Evolutionary conservation across 2,329 filamentous ascomycete genomes (phyloP).

Genomic region (Trichophyton benhamiae): DNA sequence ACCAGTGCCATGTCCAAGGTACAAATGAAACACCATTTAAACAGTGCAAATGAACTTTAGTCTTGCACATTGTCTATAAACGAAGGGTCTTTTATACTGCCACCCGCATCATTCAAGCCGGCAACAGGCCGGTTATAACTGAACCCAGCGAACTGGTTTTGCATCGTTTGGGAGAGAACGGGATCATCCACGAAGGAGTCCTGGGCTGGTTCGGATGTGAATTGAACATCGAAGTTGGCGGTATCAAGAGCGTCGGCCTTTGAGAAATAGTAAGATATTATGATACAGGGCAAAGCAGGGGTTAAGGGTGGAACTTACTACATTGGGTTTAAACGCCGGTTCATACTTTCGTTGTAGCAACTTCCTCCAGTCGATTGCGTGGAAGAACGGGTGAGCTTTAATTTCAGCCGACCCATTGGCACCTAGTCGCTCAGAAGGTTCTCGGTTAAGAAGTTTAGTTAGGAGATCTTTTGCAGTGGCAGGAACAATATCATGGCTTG

Average conservation of each 20-base stretch:
- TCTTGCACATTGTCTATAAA: constrained; percentile 1
- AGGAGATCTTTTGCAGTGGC: constrained; percentile 86
- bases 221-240: constrained; percentile 82
- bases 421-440: constrained; percentile 77
- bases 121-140: constrained; percentile 94
- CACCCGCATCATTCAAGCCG: constrained; percentile 81
- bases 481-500: constrained; percentile 80
- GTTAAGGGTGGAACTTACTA: constrained; percentile 52
- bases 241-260: constrained; percentile 80
- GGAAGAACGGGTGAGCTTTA: constrained; percentile 98
- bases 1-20: not conserved
- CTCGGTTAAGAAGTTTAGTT: constrained; percentile 79
- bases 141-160: constrained; percentile 91
- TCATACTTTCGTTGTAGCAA: constrained; percentile 95
- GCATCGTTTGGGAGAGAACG: constrained; percentile 80
- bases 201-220: constrained; percentile 76
- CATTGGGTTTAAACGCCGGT: constrained; percentile 91
- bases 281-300: not conserved
- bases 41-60: not conserved
- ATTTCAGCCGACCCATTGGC: constrained; percentile 93
- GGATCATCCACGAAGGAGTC: constrained; percentile 91
- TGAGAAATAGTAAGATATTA: not conserved
- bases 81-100: constrained; percentile 74
- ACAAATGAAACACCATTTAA: not conserved
- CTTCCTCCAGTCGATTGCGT: constrained; percentile 97